These are phyloP conservation scores for Hypericum androsaemum DNA, from an alignment of 345 rosid species.

Conservation along the genomic window DNA sequence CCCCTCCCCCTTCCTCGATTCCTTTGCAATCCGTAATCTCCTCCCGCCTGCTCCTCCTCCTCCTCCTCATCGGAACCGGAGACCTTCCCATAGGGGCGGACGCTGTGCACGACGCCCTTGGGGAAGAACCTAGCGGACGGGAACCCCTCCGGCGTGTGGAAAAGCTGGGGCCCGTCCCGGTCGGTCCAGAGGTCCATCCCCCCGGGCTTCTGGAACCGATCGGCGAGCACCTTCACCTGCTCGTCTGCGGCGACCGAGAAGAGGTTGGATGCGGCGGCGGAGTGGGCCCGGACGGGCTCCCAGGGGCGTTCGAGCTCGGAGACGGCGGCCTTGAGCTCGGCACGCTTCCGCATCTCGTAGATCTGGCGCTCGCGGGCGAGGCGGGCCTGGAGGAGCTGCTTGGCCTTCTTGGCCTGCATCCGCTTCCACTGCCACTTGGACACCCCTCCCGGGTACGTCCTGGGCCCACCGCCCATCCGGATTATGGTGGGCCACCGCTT, in stretches of 20 bases:
- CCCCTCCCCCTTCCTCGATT: background rate
- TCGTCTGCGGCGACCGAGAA: slow-evolving; percentile 77
- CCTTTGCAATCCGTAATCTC: background rate
- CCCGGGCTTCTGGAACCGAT: slow-evolving; percentile 80
- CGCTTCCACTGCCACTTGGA: slow-evolving; percentile 95
- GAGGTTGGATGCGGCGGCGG: slow-evolving; percentile 50
- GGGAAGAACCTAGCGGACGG: slow-evolving; percentile 87
- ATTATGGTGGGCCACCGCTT: slow-evolving; percentile 22
- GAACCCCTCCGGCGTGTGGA: slow-evolving; percentile 40
- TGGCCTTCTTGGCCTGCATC: slow-evolving; percentile 82
- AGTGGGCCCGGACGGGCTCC: slow-evolving; percentile 38
- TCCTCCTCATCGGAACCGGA: slow-evolving; percentile 9
- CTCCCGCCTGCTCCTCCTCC: background rate
- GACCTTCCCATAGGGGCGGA: slow-evolving; percentile 44
- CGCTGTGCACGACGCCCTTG: slow-evolving; percentile 72
- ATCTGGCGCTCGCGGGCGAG: slow-evolving; percentile 72
- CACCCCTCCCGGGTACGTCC: slow-evolving; percentile 79
- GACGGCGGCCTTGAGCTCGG: slow-evolving; percentile 80
- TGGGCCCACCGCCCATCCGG: slow-evolving; percentile 86
- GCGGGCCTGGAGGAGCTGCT: slow-evolving; percentile 74
- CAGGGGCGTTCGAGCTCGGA: slow-evolving; percentile 88
- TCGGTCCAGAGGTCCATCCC: slow-evolving; percentile 83
- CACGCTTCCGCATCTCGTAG: slow-evolving; percentile 84
- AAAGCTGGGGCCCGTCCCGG: slow-evolving; percentile 61
- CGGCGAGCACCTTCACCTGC: slow-evolving; percentile 76